Evolutionary conservation across 108 stramenopile genomes (phyloP), one percentile per base, ranked within the genome.

Genomic region (Cyclotella atomus): DNA sequence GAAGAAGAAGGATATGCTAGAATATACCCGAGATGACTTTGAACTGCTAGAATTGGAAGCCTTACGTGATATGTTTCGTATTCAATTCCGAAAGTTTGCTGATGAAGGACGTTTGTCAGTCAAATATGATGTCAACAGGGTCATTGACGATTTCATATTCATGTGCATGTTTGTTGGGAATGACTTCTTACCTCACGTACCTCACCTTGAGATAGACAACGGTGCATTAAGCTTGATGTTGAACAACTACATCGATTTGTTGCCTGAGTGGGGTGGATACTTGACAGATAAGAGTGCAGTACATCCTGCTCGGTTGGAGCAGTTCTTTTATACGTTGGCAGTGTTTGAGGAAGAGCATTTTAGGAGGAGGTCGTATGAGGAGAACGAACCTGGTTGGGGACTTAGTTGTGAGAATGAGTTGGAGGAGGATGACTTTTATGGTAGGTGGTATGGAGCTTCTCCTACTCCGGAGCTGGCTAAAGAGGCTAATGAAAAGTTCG

Each of bases 111-210:
- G 70, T 2, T 71, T 88, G 54, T 47, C 29, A 9, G 84, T 77
- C 32, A 65, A 82, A 47, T 94, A 88, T 60, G 91, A 95, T 33
- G 70, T 96, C 20, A 83, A 96, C 60, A 84, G 99, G 19, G 83
- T 97, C 35, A 88, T 99, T 54, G 99, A 99, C 83, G 99, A 99
- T 71, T 98, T 98, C 73, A 96, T 99, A 15, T 96, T 98, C 78
- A 95, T 98, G 88, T 98, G 97, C 83, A 95, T 98, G 89, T 71
- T 98, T 24, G 96, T 98, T 9, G 99, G 99, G 49, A 99, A 99
- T 76, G 99, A 99, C 71, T 99, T 99, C 72, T 78, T 99, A 64
- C 96, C 97, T 2, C 95, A 97, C 71, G 66, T 87, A 36, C 98
- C 98, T 0, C 98, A 98, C 71, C 69, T 98, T 65, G 95, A 95